Evolutionary conservation across 1,284 basidiomycete species (phyloP), one percentile per base, ranked within the genome.

Genomic region (Boletus semigastroideus): DNA sequence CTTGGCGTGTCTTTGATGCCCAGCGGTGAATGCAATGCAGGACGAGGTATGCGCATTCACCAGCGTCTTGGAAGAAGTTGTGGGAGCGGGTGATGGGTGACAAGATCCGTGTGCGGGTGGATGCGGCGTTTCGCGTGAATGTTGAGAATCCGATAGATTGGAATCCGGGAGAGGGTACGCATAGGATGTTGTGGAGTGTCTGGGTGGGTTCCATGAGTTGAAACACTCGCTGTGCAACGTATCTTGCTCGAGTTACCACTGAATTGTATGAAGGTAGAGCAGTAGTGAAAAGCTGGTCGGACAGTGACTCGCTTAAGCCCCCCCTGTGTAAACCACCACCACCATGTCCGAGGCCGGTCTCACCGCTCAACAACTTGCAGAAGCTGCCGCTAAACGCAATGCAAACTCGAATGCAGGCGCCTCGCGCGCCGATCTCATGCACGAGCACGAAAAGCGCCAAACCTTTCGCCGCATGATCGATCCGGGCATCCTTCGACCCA

Each of bases 401-500:
- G 59, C 59, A 42, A 64, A 62, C 50, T 30, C 66, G 9, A 60
- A 65, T 6, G 43, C 60, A 13, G 64, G 64, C 39, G 55, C 60
- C 27, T 66, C 75, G 19, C 68, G 71, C n/a, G 64, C 71, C 4
- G 75, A 78, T 49, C 72, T 78, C 46, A 72, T 77, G 52, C 74
- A 73, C 52, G 78, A 87, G 58, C 80, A 84, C 60, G 84, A 86
- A 53, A 77, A 76, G 52, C 79, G 84, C 42, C 87, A 86, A 61
- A 72, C 74, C 53, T 90, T 91, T 64, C 78, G 90, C 47, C 75
- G 90, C 42, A 73, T 91, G 52, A 78, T 90, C 54, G 84, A 85
- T 61, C 87, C 87, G 38, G 87, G 86, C n/a, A 90, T 92, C 59
- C 63, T 80, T 48, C 77, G 88, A 5, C 84, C 82, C 5, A 90